Evolutionary conservation across 2,329 filamentous ascomycete species (phyloP).

Genomic region (Dactylella cylindrospora): DNA sequence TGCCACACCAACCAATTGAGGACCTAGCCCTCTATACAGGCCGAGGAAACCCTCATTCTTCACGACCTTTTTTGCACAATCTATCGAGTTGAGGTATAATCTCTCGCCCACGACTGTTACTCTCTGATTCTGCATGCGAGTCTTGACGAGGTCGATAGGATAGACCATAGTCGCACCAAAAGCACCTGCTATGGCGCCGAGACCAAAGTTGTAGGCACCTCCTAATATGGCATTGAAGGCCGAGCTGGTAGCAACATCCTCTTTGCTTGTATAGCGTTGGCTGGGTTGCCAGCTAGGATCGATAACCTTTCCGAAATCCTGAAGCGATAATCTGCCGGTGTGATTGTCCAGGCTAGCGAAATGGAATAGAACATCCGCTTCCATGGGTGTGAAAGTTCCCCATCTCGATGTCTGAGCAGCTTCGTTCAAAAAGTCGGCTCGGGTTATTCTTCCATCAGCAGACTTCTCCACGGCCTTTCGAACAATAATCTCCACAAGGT

Average conservation of each 20-base stretch:
- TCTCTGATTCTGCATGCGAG: conserved; percentile 95
- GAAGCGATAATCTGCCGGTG: conserved; percentile 76
- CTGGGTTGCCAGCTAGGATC: conserved; percentile 82
- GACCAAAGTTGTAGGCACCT: conserved; percentile 78
- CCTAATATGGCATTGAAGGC: conserved; percentile 54
- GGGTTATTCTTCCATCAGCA: conserved; percentile 86
- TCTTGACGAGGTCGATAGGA: conserved; percentile 98
- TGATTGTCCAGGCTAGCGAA: conserved; percentile 91
- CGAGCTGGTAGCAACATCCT: conserved; percentile 56
- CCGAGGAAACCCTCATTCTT: conserved; percentile 87
- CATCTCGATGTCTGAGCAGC: conserved; percentile 88
- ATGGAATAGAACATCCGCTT: conserved; percentile 97
- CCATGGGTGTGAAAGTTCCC: conserved; percentile 96
- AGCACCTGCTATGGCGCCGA: conserved; percentile 87
- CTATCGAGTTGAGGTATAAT: conserved; percentile 94
- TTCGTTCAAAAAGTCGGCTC: conserved; percentile 91
- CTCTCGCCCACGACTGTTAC: conserved; percentile 77
- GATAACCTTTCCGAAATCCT: conserved; percentile 90
- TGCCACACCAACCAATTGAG: conserved; percentile 95
- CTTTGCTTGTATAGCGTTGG: conserved; percentile 58
- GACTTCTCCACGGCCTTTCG: conserved; percentile 82
- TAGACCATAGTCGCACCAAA: conserved; percentile 99
- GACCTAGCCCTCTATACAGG: conserved; percentile 89
- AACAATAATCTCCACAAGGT: conserved; percentile 90
- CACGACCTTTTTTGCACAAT: conserved; percentile 91